Conservation (phyloP, 2,329 filamentous ascomycete genomes). For the Fusarium coffeatum region DNA sequence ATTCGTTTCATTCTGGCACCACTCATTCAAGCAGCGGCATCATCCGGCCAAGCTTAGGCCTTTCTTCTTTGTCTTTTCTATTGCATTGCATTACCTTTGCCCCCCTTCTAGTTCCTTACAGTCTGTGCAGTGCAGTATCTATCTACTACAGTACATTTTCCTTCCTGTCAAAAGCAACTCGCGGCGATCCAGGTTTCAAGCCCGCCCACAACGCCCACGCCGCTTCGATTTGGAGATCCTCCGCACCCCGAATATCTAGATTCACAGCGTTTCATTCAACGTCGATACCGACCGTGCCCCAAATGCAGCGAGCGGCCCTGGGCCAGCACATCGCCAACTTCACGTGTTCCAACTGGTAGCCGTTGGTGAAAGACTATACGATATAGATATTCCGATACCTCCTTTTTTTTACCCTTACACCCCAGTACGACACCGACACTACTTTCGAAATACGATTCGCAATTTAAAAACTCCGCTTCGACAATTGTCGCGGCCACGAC, state of each 20-base stretch:
- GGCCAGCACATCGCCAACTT: conserved; percentile 51
- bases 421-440: conserved; percentile 27
- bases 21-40: conserved; percentile 31
- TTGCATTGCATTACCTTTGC: conserved; percentile 1
- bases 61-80: conserved; percentile 25
- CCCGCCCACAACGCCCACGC: conserved; percentile 21
- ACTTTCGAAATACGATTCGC: conserved; percentile 34
- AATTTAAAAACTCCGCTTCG: conserved; percentile 26
- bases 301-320: conserved; percentile 56
- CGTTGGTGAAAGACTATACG: conserved; percentile 14
- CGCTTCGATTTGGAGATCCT: conserved; percentile 30
- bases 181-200: conserved; percentile 39
- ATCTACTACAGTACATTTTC: conserved; percentile 7
- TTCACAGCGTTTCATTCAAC: conserved; percentile 15
- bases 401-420: conserved; percentile 14
- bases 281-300: conserved; percentile 37
- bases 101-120: conserved; percentile 1
- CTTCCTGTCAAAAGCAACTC: conserved; percentile 20
- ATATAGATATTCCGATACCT: conserved; percentile 16
- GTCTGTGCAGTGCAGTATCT: conserved; percentile 6
- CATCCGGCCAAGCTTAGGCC: conserved; percentile 19
- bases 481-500: conserved; percentile 39
- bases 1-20: conserved; percentile 20
- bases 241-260: conserved; percentile 25
- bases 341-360: conserved; percentile 49